Evolutionary conservation across 1,284 basidiomycete genomes (phyloP), one percentile per base, ranked within the genome.

Genomic region (Porphyrellus sp.): DNA sequence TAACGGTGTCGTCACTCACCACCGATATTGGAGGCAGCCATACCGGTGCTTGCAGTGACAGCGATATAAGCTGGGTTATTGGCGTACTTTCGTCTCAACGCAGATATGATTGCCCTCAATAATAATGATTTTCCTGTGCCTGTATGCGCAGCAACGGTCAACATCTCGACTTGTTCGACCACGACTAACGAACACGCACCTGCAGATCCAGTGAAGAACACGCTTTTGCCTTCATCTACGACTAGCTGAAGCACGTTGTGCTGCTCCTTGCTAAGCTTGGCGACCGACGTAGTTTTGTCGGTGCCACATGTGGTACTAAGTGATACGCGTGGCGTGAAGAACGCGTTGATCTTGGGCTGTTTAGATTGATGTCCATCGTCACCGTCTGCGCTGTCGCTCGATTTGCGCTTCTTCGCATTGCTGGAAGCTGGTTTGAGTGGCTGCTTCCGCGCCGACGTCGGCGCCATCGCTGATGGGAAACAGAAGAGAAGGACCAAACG

Each of bases 91-190:
- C 84, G 81, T n/a, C 83, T 69, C 31, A 92, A 70, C 0, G 75
- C 71, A 8, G 74, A 70, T 70, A 92, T 90, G 57, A 91, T 89
- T 50, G 86, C 84, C 5, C 86, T 78, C 6, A 92, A 27, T 24
- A 91, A 73, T 12, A 91, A 81, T 0, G 89, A 91, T 69, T 92
- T 92, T 38, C 89, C 89, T 3, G 88, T 90, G 54, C 87, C 87
- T 87, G 53, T 58, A 57, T 49, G 4, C 53, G 28, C 13, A 30
- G n/a, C 24, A 24, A 44, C 8, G 9, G 33, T 50, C 46, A 56
- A 30, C 12, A 3, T 11, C 18, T 41, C 6, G 27, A 5, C 21
- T 34, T 9, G n/a, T n/a, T 41, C 16, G n/a, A 9, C 2, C 1
- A 8, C 8, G 21, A 18, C 15, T 5, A 33, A 25, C 37, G 3